Base-by-base conservation (phyloP, 768 basidiomycete genomes). In the Pisolithus albus region DNA sequence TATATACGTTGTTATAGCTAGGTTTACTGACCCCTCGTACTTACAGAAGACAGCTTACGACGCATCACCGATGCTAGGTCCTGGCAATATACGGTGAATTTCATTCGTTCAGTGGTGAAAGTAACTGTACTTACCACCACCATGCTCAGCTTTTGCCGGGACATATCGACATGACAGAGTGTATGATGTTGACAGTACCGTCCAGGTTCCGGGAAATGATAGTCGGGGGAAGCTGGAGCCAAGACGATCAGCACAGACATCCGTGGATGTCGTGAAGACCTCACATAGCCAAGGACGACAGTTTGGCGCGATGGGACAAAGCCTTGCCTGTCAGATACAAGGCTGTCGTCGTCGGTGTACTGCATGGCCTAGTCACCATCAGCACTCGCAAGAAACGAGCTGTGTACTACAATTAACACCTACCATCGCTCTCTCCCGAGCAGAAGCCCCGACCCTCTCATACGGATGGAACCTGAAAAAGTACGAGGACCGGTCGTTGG, bases 401-500 rank as follows among this genome's bases (percentile, higher is more conserved):
- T 5, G 4, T 45, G n/a, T 15, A 47, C 16, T 15, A 11, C 4
- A 28, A 9, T 11, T 7, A 24, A 4, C 32, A 51, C 50, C 7
- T 30, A 51, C 43, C 37, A 48, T 50, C 16, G 47, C 13, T 8
- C 40, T 50, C 30, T 56, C 56, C 15, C 47, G 56, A 11, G 46
- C 40, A 26, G 49, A 47, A 4, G 24, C 49, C 19, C 32, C 34
- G 6, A 51, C 49, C 15, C 56, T 53, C 16, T 53, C 42, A 40
- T 56, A 54, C 15, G 56, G 56, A 23, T 56, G 53, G 41, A 45
- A 56, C 9, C 56, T 42, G 9, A 55, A 36, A n/a, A 56, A 40
- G 30, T 56, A 37, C 7, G 53, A 56, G 0, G 46, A 45, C 18
- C 50, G 40, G 42, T 56, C 54, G 30, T 26, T 46, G 8, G 53